Evolutionary conservation across 257 asterid genomes (phyloP), one percentile per base, ranked within the genome.

Genomic region (Buddleja alternifolia): DNA sequence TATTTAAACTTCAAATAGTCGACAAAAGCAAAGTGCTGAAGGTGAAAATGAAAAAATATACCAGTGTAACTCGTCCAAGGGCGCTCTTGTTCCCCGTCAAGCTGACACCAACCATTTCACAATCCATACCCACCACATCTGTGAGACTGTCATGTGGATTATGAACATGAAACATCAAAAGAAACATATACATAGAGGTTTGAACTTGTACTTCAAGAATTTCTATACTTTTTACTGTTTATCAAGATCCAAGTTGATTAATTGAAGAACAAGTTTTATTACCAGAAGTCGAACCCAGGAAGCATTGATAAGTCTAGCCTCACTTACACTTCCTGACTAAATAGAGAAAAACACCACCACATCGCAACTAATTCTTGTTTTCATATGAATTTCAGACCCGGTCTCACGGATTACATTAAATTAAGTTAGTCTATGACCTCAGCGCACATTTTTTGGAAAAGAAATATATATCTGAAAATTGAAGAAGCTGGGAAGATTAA

Each of bases 61-160:
- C 99, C 97, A 93, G 79, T 15, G 99, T 87, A 39, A 88, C 95
- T 50, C 97, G 84, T 73, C 92, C 99, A 76, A 93, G 96, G 63
- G 99, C 99, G 58, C 91, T 90, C 85, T 82, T 90, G 87, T 85
- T 90, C 42, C 97, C 95, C n/a, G 68, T 47, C 39, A 84, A 74
- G 82, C 96, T 80, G 59, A 90, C 95, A 60, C 98, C 97, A 63
- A 93, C 98, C 98, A 93, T 93, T 82, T 93, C 99, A 67, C 97
- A 93, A 75, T 93, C 99, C 96, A 93, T 93, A 58, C 91, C 99
- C 65, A 93, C 53, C 72, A 23, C 86, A 71, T 90, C 82, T 46
- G 97, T 87, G 47, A 83, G 69, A 74, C 99, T 93, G 85, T 69
- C 78, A 77, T 36, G 36, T 23, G 67, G 21, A 56, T 52, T 67